Percentiles rank a stretch among this genome's conserved stretches.
Conservation (phyloP, 176 grass and related monocot species). For the Oryza longistaminata region DNA sequence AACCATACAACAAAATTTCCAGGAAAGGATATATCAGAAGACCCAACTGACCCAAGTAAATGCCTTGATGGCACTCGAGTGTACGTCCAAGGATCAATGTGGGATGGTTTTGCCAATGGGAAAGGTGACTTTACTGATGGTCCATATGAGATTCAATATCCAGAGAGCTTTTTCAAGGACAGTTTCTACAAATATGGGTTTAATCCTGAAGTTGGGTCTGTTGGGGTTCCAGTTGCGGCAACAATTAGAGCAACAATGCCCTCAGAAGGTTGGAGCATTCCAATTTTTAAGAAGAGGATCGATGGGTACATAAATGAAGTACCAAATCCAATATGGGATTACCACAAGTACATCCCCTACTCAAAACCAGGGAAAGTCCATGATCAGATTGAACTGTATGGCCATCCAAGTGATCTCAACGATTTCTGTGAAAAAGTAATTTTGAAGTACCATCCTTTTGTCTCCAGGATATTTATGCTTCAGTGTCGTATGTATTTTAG, state of each 20-base stretch:
- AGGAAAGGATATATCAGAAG: conserved; percentile 36
- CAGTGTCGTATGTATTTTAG: conserved; percentile 7
- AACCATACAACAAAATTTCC: background rate
- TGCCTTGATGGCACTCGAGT: conserved; percentile 89
- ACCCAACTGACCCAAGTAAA: conserved; percentile 71
- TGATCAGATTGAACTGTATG: conserved; percentile 87
- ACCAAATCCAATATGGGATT: conserved; percentile 93
- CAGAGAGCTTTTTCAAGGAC: conserved; percentile 86
- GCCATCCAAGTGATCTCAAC: conserved; percentile 69
- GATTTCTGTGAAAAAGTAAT: conserved; percentile 94
- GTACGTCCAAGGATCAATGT: conserved; percentile 93
- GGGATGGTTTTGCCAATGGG: conserved; percentile 97
- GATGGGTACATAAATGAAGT: conserved; percentile 78
- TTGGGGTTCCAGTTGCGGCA: conserved; percentile 85
- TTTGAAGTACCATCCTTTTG: conserved; percentile 7
- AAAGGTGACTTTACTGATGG: conserved; percentile 82
- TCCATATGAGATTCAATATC: conserved; percentile 93
- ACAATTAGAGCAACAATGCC: conserved; percentile 98
- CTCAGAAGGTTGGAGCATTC: conserved; percentile 82
- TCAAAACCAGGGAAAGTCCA: conserved; percentile 89
- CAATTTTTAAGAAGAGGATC: conserved; percentile 67
- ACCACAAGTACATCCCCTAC: conserved; percentile 98
- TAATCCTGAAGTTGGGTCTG: conserved; percentile 90
- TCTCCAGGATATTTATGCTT: conserved; percentile 15
- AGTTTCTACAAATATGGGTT: conserved; percentile 88